Evolutionary conservation across 2,329 filamentous ascomycete species (phyloP), one percentile per base, ranked within the genome.

Genomic region (Tricladium varicosporioides): DNA sequence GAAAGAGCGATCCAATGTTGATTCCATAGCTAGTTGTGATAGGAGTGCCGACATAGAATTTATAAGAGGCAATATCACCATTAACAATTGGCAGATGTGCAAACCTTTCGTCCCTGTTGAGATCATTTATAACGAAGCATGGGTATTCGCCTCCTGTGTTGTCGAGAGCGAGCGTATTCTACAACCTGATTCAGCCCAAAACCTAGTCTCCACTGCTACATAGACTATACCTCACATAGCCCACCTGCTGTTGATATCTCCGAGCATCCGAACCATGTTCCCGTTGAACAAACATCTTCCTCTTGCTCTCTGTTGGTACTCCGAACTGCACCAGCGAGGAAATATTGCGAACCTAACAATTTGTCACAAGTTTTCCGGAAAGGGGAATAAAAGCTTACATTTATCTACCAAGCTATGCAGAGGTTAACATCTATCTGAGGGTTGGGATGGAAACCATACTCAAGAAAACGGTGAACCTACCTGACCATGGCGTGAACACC

Each of bases 401-500:
- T 60, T 58, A 55, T 67, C 65, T n/a, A 68, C 50, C 33, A 67
- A 54, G 49, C 61, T 66, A 13, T 31, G 40, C 9, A 22, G 16
- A 16, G 16, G 16, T 61, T 43, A 61, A 56, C 18, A 52, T 44
- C 5, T n/a, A n/a, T 40, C 36, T 10, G 7, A 27, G 7, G 7
- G 22, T 27, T 27, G 22, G 4, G 22, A 27, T 27, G 22, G 7
- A 7, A 27, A 7, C 22, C 22, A 27, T 27, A 27, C 9, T 40
- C 36, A 11, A 13, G 36, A 16, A 18, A 36, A 42, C 5, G 8
- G 33, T 14, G 2, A 15, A 45, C 61, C 31, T 54, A 67, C 66
- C 64, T 67, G 5, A 69, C 63, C 67, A 69, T 65, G 22, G 63
- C 64, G 57, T 67, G 67, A 22, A 57, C 55, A 10, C 58, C 67